Conservation (phyloP, 2,329 filamentous ascomycete species). For the Colletotrichum liriopes region DNA sequence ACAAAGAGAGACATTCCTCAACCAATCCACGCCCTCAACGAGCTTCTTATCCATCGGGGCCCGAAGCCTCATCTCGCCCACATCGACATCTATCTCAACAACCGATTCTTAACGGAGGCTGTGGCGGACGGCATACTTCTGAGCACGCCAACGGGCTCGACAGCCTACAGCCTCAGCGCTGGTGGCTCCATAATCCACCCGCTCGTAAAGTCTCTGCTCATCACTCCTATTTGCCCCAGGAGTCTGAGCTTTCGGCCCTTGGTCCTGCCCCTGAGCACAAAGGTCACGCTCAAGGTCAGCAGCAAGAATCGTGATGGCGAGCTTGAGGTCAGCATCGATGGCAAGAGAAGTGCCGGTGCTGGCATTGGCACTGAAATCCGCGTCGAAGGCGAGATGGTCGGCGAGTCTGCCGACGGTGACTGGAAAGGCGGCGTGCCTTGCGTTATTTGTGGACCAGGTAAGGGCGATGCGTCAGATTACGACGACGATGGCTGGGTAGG, state of each 20-base stretch:
- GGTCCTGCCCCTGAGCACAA: constrained; percentile 88
- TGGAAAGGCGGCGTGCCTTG: constrained; percentile 90
- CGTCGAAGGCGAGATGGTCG: constrained; percentile 88
- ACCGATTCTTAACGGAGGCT: constrained; percentile 91
- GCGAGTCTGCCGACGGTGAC: constrained; percentile 58
- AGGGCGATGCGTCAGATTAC: constrained; percentile 61
- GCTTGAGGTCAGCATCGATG: constrained; percentile 85
- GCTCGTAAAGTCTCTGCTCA: constrained; percentile 86
- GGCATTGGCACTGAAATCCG: constrained; percentile 86
- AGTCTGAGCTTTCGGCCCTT: constrained; percentile 93
- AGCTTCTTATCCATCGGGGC: constrained; percentile 93
- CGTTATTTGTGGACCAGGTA: constrained; percentile 78
- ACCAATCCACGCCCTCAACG: constrained; percentile 85
- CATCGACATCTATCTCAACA: constrained; percentile 91
- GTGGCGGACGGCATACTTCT: constrained; percentile 97
- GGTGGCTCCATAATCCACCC: constrained; percentile 96
- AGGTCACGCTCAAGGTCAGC: constrained; percentile 86
- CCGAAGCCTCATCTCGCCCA: constrained; percentile 91
- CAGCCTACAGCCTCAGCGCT: constrained; percentile 93
- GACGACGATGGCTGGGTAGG: constrained; percentile 97
- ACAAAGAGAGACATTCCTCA: constrained; percentile 49
- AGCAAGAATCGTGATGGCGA: constrained; percentile 84
- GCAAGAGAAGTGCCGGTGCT: constrained; percentile 77
- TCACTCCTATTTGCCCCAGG: constrained; percentile 95
- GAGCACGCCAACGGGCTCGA: constrained; percentile 93